These are phyloP conservation scores for Jackrogersella minutella DNA, from an alignment of 495 filamentous ascomycete species.

Conservation along the genomic window DNA sequence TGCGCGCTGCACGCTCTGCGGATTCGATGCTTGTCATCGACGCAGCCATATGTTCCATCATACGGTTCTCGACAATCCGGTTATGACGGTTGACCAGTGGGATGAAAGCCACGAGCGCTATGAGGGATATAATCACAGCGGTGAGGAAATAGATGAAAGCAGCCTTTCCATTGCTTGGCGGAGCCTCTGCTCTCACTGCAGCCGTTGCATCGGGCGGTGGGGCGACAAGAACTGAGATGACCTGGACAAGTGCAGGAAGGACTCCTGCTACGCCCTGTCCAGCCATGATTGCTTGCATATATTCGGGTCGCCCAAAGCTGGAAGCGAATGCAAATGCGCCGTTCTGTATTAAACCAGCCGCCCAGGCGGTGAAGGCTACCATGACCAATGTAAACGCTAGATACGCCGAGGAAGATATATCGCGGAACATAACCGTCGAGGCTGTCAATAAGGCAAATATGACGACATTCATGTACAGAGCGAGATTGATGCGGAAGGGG, in stretches of 20 bases:
- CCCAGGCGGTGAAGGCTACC: slow-evolving; percentile 79
- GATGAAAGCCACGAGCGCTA: slow-evolving; percentile 65
- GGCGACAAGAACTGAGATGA: slow-evolving; percentile 79
- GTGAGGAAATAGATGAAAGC: slow-evolving; percentile 94
- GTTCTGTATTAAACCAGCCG: slow-evolving; percentile 89
- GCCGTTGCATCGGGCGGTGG: slow-evolving; percentile 46
- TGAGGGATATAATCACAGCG: slow-evolving; percentile 69
- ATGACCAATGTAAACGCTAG: slow-evolving; percentile 83
- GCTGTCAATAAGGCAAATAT: slow-evolving; percentile 79
- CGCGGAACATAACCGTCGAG: slow-evolving; percentile 73
- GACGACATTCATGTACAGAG: slow-evolving; percentile 74
- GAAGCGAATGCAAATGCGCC: slow-evolving; percentile 92
- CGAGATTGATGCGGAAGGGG: slow-evolving; percentile 77
- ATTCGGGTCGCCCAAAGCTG: slow-evolving; percentile 81
- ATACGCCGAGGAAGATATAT: slow-evolving; percentile 68
- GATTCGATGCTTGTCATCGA: slow-evolving; percentile 56
- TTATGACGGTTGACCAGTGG: slow-evolving; percentile 58
- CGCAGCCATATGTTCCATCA: slow-evolving; percentile 49
- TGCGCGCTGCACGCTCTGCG: slow-evolving; percentile 57
- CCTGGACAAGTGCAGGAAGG: slow-evolving; percentile 85
- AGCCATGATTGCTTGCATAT: slow-evolving; percentile 95
- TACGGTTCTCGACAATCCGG: slow-evolving; percentile 51
- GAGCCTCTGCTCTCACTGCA: slow-evolving; percentile 10
- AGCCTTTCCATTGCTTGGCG: slow-evolving; percentile 60
- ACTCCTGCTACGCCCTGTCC: slow-evolving; percentile 94